Conservation (phyloP, 495 filamentous ascomycete species). For the Sporormia fimetaria region DNA sequence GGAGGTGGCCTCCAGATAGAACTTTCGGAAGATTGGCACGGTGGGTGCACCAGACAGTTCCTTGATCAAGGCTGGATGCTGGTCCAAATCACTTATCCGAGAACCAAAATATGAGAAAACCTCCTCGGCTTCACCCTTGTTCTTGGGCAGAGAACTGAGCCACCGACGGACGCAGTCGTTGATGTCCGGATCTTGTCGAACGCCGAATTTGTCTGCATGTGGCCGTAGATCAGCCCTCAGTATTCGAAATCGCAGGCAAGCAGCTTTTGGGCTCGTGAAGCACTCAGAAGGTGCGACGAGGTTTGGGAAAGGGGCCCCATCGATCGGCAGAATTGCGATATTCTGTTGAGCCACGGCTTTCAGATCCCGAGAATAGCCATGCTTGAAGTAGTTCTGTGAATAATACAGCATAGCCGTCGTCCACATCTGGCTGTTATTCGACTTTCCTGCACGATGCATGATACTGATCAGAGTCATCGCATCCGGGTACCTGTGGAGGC, state of each 20-base stretch:
- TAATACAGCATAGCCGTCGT: conserved; percentile 70
- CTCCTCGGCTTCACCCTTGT: conserved; percentile 48
- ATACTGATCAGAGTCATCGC: conserved; percentile 61
- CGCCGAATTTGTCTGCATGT: conserved; percentile 74
- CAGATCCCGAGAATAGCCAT: conserved; percentile 57
- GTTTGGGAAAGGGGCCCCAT: conserved; percentile 45
- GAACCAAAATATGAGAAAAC: conserved; percentile 74
- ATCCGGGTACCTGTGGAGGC: conserved; percentile 41
- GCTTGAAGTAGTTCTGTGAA: conserved; percentile 61
- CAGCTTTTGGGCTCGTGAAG: conserved; percentile 66
- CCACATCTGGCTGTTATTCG: conserved; percentile 45
- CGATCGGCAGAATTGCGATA: conserved; percentile 60
- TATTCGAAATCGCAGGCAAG: conserved; percentile 68
- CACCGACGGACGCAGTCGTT: conserved; percentile 59
- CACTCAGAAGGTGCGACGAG: conserved; percentile 64
- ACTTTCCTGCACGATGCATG: conserved; percentile 50
- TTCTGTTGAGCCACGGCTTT: conserved; percentile 37
- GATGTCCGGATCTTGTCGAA: conserved; percentile 66
- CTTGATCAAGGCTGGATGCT: conserved; percentile 41
- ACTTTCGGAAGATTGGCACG: conserved; percentile 48
- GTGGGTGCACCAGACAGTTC: conserved; percentile 51
- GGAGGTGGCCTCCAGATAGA: conserved; percentile 12
- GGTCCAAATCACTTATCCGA: conserved; percentile 57
- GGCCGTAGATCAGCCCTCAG: conserved; percentile 58
- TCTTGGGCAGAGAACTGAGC: conserved; percentile 56